Conservation (phyloP, 2,329 filamentous ascomycete species). For the Fusarium sororula region DNA sequence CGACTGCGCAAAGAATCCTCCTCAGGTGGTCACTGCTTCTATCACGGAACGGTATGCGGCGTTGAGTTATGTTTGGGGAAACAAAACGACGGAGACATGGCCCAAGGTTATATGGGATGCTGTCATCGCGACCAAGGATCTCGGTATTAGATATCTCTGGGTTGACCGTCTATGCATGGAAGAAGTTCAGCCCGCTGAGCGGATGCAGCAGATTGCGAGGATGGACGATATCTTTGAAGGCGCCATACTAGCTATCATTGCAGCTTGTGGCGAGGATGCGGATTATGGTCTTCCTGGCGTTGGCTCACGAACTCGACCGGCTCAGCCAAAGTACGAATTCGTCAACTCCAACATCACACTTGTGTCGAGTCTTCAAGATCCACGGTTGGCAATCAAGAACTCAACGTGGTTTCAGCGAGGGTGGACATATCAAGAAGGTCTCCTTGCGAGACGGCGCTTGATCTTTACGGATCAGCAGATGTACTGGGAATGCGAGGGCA, state of each 20-base stretch:
- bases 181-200: constrained; percentile 34
- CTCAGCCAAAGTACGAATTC: constrained; percentile 47
- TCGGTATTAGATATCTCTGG: constrained; percentile 51
- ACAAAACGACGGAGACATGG: constrained; percentile 40
- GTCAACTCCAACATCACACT: constrained; percentile 45
- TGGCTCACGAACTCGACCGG: constrained; percentile 38
- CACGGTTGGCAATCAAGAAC: constrained; percentile 42
- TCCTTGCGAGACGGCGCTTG: constrained; percentile 49
- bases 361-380: constrained; percentile 46
- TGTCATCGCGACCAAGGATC: constrained; percentile 42
- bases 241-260: constrained; percentile 50
- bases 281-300: constrained; percentile 49
- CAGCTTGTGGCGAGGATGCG: constrained; percentile 47
- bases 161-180: constrained; percentile 51
- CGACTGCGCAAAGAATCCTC: constrained; percentile 47
- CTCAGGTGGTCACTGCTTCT: constrained; percentile 41
- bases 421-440: constrained; percentile 53
- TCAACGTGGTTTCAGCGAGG: constrained; percentile 49
- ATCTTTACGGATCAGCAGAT: constrained; percentile 52
- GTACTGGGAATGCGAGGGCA: constrained; percentile 52
- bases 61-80: constrained; percentile 50
- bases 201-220: constrained; percentile 44
- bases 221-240: constrained; percentile 52
- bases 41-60: constrained; percentile 46
- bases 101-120: constrained; percentile 47